Conservation (phyloP, 192 early-diverging fungal species). For the Mortierella hygrophila region DNA sequence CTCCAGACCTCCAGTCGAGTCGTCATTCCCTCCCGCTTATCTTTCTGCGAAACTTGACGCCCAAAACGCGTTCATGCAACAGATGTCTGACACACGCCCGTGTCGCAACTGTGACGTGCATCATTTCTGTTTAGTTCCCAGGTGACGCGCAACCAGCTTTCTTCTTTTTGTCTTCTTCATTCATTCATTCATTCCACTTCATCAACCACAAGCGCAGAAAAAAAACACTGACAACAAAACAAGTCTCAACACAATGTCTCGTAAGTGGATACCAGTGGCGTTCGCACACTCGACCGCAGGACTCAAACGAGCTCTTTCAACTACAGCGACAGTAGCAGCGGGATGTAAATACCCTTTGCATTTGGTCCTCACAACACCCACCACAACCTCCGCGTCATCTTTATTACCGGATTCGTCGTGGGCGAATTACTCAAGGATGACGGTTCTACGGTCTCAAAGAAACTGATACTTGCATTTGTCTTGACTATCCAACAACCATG, state of each 20-base stretch:
- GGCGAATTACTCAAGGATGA: no score
- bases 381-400: background rate
- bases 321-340: background rate
- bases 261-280: conserved; percentile 27
- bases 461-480: no score
- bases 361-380: no score
- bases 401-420: no score
- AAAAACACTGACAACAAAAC: background rate
- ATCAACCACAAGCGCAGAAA: background rate
- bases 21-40: background rate
- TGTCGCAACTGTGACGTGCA: conserved; percentile 5
- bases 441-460: no score
- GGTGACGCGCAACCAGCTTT: background rate
- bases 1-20: background rate
- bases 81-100: background rate
- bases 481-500: background rate
- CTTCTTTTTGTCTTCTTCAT: background rate
- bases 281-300: background rate
- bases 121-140: background rate
- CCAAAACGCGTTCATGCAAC: background rate
- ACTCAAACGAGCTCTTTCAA: background rate
- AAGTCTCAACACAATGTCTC: conserved; percentile 1
- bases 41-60: background rate
- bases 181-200: background rate
- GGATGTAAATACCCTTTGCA: background rate